Conservation (phyloP, 495 filamentous ascomycete species). For the Annulohypoxylon maeteangense region DNA sequence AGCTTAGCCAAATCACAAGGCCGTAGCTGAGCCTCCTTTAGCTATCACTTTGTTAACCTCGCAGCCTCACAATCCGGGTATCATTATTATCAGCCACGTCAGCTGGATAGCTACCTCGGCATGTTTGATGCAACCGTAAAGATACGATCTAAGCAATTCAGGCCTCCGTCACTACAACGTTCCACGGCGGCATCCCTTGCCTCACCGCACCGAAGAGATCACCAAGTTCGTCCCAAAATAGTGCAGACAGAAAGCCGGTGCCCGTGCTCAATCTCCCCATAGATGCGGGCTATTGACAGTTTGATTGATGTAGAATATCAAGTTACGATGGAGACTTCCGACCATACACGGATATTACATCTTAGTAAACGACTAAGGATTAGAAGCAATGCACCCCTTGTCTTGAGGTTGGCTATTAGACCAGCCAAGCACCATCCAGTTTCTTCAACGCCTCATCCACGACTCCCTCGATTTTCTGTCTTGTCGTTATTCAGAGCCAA, state of each 20-base stretch:
- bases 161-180: neutral
- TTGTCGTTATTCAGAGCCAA: neutral
- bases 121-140: neutral
- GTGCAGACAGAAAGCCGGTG: neutral
- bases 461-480: neutral
- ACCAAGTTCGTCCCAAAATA: neutral
- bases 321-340: neutral
- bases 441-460: neutral
- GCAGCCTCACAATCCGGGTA: neutral
- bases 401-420: neutral
- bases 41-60: neutral
- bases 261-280: neutral
- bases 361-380: neutral
- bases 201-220: neutral
- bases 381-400: neutral
- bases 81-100: neutral
- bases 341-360: neutral
- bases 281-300: neutral
- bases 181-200: neutral
- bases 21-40: neutral
- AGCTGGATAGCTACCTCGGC: neutral
- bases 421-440: neutral
- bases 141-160: neutral
- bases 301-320: neutral
- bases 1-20: neutral